Evolutionary conservation across 495 filamentous ascomycete genomes (phyloP).

Genomic region (Halenospora varia): DNA sequence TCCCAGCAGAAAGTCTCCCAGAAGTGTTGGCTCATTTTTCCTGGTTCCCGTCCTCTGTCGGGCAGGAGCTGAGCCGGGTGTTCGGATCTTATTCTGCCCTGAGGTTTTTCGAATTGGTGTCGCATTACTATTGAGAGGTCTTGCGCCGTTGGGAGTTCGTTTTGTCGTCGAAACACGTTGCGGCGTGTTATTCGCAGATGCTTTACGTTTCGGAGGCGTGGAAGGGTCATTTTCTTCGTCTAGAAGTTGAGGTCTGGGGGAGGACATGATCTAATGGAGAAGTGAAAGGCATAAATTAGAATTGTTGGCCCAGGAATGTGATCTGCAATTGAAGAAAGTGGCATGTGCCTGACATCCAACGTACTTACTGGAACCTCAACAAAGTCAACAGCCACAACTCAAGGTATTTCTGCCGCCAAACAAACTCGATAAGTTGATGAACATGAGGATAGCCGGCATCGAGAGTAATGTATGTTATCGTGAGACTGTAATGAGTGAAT

Average conservation of each 20-base stretch:
- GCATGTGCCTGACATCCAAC: neutral
- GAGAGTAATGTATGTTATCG: too few relatives aligned
- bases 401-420: neutral
- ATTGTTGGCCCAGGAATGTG: neutral
- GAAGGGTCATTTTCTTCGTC: slow-evolving; percentile 9
- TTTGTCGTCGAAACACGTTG: slow-evolving; percentile 5
- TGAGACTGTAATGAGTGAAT: too few relatives aligned
- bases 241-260: neutral
- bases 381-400: neutral
- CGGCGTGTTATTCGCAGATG: slow-evolving; percentile 2
- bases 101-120: slow-evolving; percentile 5
- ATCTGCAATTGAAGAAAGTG: neutral
- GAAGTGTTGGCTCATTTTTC: slow-evolving; percentile 40
- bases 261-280: slow-evolving; percentile 11
- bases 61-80: slow-evolving; percentile 39
- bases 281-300: neutral
- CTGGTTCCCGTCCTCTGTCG: slow-evolving; percentile 21
- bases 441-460: slow-evolving; percentile 1
- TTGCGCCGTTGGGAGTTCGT: slow-evolving; percentile 2
- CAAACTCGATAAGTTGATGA: neutral
- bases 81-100: slow-evolving; percentile 17
- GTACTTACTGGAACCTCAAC: neutral
- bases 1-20: slow-evolving; percentile 51
- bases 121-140: neutral
- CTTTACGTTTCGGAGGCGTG: neutral